Conservation (phyloP, 192 early-diverging fungal species). For the Backusella psychrophila region DNA sequence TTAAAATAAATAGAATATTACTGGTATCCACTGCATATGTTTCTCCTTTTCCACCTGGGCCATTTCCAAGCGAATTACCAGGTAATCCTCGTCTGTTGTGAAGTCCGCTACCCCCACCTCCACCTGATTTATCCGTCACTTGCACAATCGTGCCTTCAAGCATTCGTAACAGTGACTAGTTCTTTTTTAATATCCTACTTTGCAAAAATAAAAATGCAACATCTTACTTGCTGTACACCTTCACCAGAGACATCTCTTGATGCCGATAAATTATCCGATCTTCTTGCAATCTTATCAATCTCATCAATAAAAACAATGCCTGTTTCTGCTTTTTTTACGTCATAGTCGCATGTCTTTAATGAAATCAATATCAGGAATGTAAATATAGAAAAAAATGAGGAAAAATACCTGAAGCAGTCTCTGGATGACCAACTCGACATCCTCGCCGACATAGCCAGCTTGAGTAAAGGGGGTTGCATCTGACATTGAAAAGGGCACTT, state of each 20-base stretch:
- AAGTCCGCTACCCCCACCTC: conserved; percentile 17
- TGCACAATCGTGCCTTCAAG: conserved; percentile 88
- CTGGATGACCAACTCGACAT: conserved; percentile 86
- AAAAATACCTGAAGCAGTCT: conserved; percentile 64
- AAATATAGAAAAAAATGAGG: background rate
- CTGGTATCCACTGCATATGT: conserved; percentile 82
- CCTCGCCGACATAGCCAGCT: conserved; percentile 89
- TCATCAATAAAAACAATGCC: conserved; percentile 92
- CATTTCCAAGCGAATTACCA: background rate
- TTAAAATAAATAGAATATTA: conserved; percentile 87
- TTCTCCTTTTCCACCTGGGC: conserved; percentile 59
- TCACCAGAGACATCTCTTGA: conserved; percentile 89
- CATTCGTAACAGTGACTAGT: conserved; percentile 66
- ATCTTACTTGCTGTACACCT: conserved; percentile 74
- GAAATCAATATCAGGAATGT: background rate
- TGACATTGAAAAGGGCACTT: conserved; percentile 85
- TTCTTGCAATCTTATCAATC: conserved; percentile 85
- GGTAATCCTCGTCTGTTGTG: conserved; percentile 8
- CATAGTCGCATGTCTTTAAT: conserved; percentile 74
- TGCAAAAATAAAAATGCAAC: background rate
- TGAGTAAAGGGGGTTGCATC: conserved; percentile 90
- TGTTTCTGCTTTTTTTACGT: conserved; percentile 77
- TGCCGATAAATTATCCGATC: conserved; percentile 68
- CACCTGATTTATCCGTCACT: conserved; percentile 76
- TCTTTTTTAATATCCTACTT: no score